Evolutionary conservation across 2,329 filamentous ascomycete genomes (phyloP).

Genomic region (Neonectria faginata): DNA sequence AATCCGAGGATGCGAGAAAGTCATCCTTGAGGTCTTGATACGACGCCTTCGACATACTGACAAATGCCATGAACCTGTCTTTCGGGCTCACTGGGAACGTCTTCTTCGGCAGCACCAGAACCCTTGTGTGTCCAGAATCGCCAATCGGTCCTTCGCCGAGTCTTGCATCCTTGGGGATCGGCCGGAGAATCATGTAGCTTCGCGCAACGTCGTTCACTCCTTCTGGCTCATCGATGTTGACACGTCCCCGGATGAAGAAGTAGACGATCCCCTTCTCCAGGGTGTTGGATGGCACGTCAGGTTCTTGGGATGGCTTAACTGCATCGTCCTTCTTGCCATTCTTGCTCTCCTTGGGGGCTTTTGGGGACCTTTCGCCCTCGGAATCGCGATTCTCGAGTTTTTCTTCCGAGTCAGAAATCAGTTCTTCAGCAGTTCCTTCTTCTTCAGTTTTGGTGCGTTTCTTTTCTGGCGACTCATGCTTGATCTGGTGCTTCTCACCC

Average conservation of each 20-base stretch:
- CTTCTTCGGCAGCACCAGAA: constrained; percentile 88
- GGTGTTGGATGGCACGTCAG: constrained; percentile 62
- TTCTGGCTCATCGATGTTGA: constrained; percentile 77
- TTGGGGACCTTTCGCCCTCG: neutral
- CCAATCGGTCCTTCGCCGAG: constrained; percentile 64
- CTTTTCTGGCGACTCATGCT: constrained; percentile 41
- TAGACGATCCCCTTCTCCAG: constrained; percentile 92
- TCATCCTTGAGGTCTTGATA: constrained; percentile 78
- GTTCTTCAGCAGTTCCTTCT: constrained; percentile 2
- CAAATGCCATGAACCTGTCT: constrained; percentile 84
- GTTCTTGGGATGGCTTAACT: constrained; percentile 38
- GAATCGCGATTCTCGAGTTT: constrained; percentile 22
- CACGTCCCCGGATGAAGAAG: constrained; percentile 86
- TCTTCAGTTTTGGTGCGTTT: constrained; percentile 44
- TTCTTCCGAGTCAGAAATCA: constrained; percentile 1
- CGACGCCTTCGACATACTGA: constrained; percentile 77
- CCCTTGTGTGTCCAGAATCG: constrained; percentile 71
- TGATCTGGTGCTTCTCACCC: constrained; percentile 47
- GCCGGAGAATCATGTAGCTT: constrained; percentile 83
- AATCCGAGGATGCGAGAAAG: constrained; percentile 75
- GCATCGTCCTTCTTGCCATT: constrained; percentile 33
- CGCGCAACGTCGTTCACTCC: constrained; percentile 79
- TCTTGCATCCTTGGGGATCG: constrained; percentile 73
- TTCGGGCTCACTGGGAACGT: constrained; percentile 75
- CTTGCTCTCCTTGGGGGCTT: constrained; percentile 12